Evolutionary conservation across 768 basidiomycete genomes (phyloP), one percentile per base, ranked within the genome.

Genomic region (Boletus sp.): DNA sequence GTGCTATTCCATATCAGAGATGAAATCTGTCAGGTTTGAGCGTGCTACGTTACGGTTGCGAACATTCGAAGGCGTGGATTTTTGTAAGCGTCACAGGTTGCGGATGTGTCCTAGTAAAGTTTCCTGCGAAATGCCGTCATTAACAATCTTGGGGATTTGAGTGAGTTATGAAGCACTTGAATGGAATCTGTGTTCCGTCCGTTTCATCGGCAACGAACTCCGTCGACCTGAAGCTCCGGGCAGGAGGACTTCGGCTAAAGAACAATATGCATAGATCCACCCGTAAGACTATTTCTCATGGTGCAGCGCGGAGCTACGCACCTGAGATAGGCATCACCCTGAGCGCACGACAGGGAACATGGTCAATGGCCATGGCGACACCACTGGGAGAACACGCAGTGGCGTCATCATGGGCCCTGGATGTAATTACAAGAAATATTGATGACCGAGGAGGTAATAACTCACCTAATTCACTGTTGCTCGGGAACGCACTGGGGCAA

Each of bases 391-490:
- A 67, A 64, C 64, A 67, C 37, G 62, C 60, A 60, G 67, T 58
- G 60, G 67, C 67, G 58, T 64, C 55, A 58, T 58, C n/a, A n/a
- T n/a, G n/a, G 62, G 40, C 63, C 54, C 65, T 58, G 54, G 49
- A 40, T 5, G 44, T 42, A 55, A 48, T 51, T 46, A 60, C 49
- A 24, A 49, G 49, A 54, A 49, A 55, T 33, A 45, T 28, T n/a
- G 53, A 53, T 58, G 61, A 56, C 56, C 44, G 51, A 61, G 45
- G 57, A 60, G 47, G 56, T 50, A 54, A 58, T 36, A 7, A 48
- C 67, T 61, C 67, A 63, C 66, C 61, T 24, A 48, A 61, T 51
- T 54, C 55, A 57, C 47, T 36, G 12, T 56, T 55, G 57, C 52
- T 55, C 60, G 52, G 58, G 59, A 52, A 54, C 54, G 32, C 46